A percentile compares a stretch with the other conserved stretches of the same genome.
Conservation (phyloP, 345 rosid species). For the Citrus sp. region DNA sequence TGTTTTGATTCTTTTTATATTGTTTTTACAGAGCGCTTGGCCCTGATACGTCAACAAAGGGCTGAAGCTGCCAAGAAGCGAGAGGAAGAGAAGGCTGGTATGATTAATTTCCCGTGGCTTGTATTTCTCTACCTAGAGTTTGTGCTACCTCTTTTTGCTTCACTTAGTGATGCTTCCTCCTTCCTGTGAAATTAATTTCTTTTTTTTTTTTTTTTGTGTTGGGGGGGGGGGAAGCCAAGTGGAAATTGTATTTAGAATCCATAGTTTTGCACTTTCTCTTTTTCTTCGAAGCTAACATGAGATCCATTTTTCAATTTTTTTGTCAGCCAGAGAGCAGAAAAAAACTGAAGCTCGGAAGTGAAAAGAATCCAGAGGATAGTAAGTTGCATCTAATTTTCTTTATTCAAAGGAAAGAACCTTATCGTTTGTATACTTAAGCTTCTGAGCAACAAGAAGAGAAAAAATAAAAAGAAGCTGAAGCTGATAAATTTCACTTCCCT, state of each 20-base stretch:
- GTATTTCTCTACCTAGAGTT: neutral
- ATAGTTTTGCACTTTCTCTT: neutral
- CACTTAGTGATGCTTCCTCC: slow-evolving; percentile 1
- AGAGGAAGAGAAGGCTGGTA: slow-evolving; percentile 66
- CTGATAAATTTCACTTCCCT: slow-evolving; percentile 6
- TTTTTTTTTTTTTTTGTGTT: too few species aligned
- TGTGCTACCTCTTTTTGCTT: neutral
- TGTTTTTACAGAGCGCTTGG: slow-evolving; percentile 59
- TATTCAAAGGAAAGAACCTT: neutral
- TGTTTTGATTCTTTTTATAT: neutral
- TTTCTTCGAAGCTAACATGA: slow-evolving; percentile 2
- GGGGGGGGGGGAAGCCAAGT: neutral
- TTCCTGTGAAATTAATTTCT: neutral
- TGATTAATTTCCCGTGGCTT: neutral
- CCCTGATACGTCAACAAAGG: slow-evolving; percentile 83
- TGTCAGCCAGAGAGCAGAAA: slow-evolving; percentile 47
- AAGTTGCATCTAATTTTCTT: neutral
- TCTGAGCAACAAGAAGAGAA: slow-evolving; percentile 1
- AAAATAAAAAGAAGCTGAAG: neutral
- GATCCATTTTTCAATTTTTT: slow-evolving; percentile 5
- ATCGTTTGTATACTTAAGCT: neutral
- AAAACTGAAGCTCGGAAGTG: slow-evolving; percentile 49
- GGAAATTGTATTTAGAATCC: neutral
- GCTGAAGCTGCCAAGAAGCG: slow-evolving; percentile 70
- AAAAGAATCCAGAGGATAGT: slow-evolving; percentile 4